Evolutionary conservation across 305 asterid genomes (phyloP).

Genomic region (Solanum aculeatissimum): DNA sequence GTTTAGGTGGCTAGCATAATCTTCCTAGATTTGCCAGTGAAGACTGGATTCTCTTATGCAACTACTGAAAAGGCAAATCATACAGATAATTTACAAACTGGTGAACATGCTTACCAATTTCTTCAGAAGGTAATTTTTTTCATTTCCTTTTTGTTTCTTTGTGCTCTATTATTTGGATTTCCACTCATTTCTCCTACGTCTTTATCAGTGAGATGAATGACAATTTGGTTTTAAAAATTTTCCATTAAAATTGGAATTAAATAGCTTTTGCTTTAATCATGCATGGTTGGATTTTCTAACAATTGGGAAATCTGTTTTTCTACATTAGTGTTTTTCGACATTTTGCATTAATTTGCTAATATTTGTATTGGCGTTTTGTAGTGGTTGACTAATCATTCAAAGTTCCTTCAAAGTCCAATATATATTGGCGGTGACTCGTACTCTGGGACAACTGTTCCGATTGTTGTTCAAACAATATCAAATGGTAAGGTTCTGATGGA

Average conservation of each 20-base stretch:
- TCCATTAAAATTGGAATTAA: background rate
- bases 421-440: background rate
- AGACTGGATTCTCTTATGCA: constrained; percentile 3
- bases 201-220: background rate
- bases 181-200: background rate
- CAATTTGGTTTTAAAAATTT: background rate
- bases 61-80: background rate
- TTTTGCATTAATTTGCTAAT: background rate
- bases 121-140: background rate
- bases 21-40: background rate
- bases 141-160: background rate
- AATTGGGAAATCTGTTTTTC: background rate
- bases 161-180: background rate
- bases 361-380: background rate
- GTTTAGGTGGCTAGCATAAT: background rate
- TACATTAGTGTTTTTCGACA: background rate
- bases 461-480: background rate
- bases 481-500: background rate
- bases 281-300: background rate
- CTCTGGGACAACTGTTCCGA: background rate
- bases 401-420: background rate
- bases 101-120: background rate
- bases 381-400: background rate
- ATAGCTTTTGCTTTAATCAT: background rate
- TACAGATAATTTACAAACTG: background rate